Base-by-base conservation (phyloP, 495 filamentous ascomycete species). In the Tuber melanosporum region DNA sequence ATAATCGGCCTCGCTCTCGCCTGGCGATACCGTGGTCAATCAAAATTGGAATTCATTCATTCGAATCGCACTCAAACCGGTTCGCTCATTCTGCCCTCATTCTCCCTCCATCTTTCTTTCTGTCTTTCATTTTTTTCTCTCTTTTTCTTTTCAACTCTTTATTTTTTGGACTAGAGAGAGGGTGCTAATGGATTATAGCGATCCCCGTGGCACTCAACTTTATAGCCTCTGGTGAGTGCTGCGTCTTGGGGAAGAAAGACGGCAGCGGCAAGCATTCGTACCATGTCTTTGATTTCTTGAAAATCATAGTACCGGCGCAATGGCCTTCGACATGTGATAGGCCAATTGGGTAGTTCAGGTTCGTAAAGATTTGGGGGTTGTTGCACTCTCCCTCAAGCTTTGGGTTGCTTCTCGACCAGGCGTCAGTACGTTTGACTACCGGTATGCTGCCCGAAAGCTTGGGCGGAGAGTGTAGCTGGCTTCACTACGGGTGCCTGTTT, bases 401-500 rank as follows among this genome's bases (percentile, higher is more conserved):
- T 20, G n/a, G 46, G 70, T 17, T n/a, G 12, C n/a, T 19, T 9
- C 14, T 66, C 26, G 36, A 36, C 26, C 22, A 26, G 10, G 32
- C 4, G 15, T 66, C 3, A 2, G 52, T 62, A 12, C 26, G 0
- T 26, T 62, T 62, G 15, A 36, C 26, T 19, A 32, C 32, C 32
- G 32, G 32, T 32, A 19, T 66, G 15, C 26, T 46, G 22, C 70
- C n/a, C 43, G 49, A 71, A 57, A 76, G 41, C 17, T 71, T 52
- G 71, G 70, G 77, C 72, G 73, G 74, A 79, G 73, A 77, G 71
- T 78, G 80, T 86, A 85, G 86, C 89, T 87, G 91, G 92, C 91
- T 88, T 92, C 92, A 93, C 92, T 93, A 91, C 91, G 92, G 92
- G 92, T 90, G 91, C 91, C 74, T 88, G 92, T 83, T 78, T 80